Base-by-base conservation (phyloP, 345 rosid species). In the Camelina laxa region DNA sequence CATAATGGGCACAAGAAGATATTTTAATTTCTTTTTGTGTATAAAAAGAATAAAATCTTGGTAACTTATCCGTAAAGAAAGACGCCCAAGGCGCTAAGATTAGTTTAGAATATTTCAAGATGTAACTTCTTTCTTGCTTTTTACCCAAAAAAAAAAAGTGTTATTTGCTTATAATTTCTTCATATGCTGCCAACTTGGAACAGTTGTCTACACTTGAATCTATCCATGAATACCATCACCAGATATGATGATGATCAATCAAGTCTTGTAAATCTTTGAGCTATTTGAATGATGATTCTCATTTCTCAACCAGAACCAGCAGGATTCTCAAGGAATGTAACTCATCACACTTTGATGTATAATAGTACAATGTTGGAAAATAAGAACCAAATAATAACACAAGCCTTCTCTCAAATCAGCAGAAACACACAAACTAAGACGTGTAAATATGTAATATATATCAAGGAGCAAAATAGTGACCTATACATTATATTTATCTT, bases 51-150 rank as follows among this genome's bases (percentile, higher is more conserved):
- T 0, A 20, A 75, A 39, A 58, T 31, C 68, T 50, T 30, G 57
- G 24, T 67, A 68, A 68, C 64, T 60, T 68, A 44, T 75, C 63
- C 54, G 33, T 68, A 75, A 68, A 60, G 79, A 75, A 68, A 60
- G 57, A 51, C 27, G 6, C 24, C 54, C 47, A 30, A 54, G 36
- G 72, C 78, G 67, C 60, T 33, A 58, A 16, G 58, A 58, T 48
- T 58, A 56, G 58, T 45, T 56, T n/a, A 55, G 35, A 64, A 73
- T 74, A 64, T 55, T 11, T 64, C 16, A 9, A 56, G n/a, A 33
- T 73, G 16, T 38, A 41, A 41, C 21, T 38, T 65, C 10, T 54
- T 5, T 27, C 30, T 27, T 33, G 13, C 45, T 62, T 62, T 62
- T 41, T 62, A 41, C 67, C 35, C n/a, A 0, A 15, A 56, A n/a